Base-by-base conservation (phyloP, 2,329 filamentous ascomycete species). In the Aspergillus texensis region DNA sequence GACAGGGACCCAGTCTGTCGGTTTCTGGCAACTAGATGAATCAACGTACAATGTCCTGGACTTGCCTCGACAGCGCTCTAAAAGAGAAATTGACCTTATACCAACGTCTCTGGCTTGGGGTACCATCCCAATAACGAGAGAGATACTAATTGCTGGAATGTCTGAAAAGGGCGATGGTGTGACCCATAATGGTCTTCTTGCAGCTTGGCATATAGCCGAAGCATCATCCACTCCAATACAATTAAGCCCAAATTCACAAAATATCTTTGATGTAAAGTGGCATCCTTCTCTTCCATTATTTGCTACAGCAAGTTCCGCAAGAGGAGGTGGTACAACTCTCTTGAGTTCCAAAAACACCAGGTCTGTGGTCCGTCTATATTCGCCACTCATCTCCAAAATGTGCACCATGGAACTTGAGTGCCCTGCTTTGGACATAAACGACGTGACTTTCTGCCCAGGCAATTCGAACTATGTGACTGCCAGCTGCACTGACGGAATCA, bases 391-490 rank as follows among this genome's bases (percentile, higher is more conserved):
- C 28, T 67, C 67, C n/a, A 75, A 71, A 60, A 77, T 72, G 46
- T 73, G 71, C 32, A 75, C 74, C 0, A 69, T 83, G 28, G 82
- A 84, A 62, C 80, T 85, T 43, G 82, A 88, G 56, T 89, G 86
- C 67, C 82, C 82, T 28, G 86, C 87, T 0, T 70, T 82, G 9
- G 87, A 89, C 71, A 87, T 89, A 67, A 89, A 89, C 61, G 86
- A 88, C 62, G 77, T 89, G 0, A 77, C 83, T 0, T 85, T 84
- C 67, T 85, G 82, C 62, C 80, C 79, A 1, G 62, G 70, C 48
- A 71, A 79, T 54, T 62, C 83, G 1, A 80, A 82, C 43, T 78
- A 87, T 60, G 76, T 89, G 14, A 84, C 85, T 9, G 86, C 85
- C 14, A 86, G 86, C 12, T 88, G 86, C 65, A 89, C 87, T 0